Conservation (phyloP, 1,139 yeast species). For the Magnusiomyces paraingens region DNA sequence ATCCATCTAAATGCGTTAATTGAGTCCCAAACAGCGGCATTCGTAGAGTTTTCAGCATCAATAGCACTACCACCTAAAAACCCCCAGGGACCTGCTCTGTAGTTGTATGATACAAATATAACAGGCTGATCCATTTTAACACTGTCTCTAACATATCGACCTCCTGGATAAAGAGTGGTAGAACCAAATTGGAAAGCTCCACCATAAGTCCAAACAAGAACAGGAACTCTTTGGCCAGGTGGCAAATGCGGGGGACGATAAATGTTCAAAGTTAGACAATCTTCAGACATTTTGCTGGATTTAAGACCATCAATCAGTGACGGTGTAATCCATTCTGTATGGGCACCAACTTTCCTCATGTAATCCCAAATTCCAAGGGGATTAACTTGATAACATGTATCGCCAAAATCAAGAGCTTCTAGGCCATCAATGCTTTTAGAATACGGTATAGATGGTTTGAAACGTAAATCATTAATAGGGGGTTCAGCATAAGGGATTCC, state of each 20-base stretch:
- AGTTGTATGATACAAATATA: conserved; percentile 22
- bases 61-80: conserved; percentile 26
- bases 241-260: conserved; percentile 18
- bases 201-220: conserved; percentile 31
- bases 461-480: conserved; percentile 15
- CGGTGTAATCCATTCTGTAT: conserved; percentile 7
- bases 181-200: conserved; percentile 28
- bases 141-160: conserved; percentile 13
- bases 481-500: conserved; percentile 17
- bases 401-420: conserved; percentile 8
- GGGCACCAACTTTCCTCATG: conserved; percentile 3
- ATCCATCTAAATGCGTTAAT: conserved; percentile 36
- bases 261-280: conserved; percentile 23
- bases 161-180: conserved; percentile 15
- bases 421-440: conserved; percentile 5
- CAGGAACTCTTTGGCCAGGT: conserved; percentile 21
- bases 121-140: conserved; percentile 19
- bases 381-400: conserved; percentile 7
- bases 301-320: conserved; percentile 5
- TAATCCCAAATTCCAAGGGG: conserved; percentile 9
- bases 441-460: conserved; percentile 11
- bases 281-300: conserved; percentile 19
- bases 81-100: conserved; percentile 31
- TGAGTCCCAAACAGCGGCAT: conserved; percentile 35
- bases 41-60: conserved; percentile 20